Conservation (phyloP, 78 protist species). For the Diacronema lutheri region DNA sequence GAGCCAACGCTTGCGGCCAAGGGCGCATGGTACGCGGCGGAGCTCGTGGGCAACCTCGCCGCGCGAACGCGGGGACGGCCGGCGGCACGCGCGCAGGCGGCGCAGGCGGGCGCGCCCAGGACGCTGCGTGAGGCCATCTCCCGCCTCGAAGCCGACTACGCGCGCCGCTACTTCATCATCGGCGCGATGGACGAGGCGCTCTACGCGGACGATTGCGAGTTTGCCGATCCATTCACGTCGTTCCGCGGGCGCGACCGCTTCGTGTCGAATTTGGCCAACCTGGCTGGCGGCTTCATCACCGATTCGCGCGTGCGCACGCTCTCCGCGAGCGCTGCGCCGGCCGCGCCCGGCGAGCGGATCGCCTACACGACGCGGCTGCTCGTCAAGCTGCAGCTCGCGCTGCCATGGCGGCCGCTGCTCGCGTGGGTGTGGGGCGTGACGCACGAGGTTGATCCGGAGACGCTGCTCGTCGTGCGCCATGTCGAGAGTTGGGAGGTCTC, state of each 20-base stretch:
- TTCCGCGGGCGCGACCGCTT: neutral
- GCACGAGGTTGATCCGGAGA: neutral
- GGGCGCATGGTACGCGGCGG: neutral
- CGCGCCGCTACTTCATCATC: neutral
- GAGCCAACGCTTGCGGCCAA: neutral
- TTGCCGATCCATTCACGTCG: slow-evolving; percentile 4
- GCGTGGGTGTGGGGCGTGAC: slow-evolving; percentile 22
- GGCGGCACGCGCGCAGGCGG: neutral
- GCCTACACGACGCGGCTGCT: neutral
- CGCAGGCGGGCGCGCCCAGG: neutral
- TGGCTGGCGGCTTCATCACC: slow-evolving; percentile 15
- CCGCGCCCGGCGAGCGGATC: neutral
- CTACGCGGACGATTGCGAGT: neutral
- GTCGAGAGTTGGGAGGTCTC: neutral
- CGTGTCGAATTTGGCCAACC: neutral
- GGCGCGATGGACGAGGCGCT: neutral
- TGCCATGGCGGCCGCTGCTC: slow-evolving; percentile 15
- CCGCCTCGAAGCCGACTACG: neutral
- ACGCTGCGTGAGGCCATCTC: neutral
- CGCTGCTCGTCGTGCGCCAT: neutral
- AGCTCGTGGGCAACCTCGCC: neutral
- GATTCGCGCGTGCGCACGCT: neutral
- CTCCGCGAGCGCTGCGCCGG: neutral
- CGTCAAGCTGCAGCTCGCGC: slow-evolving; percentile 10
- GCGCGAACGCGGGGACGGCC: neutral